Percentiles rank a stretch among this genome's conserved stretches.
Evolutionary conservation across 169 alveolate genomes (phyloP).

Genomic region (Neospora caninum): DNA sequence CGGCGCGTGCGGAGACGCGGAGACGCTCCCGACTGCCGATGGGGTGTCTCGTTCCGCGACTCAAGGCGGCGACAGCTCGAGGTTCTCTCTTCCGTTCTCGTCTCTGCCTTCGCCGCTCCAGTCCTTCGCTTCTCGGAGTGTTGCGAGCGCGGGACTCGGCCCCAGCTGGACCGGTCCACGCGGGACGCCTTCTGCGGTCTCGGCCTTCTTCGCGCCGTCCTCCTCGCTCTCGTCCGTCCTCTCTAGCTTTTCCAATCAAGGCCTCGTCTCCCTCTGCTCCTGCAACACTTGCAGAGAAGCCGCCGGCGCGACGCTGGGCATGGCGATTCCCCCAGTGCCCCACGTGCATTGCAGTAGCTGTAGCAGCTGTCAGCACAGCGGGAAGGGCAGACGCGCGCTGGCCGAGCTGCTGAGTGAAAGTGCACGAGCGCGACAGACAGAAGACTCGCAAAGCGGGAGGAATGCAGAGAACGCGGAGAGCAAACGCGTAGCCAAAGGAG

Average conservation of each 20-base stretch:
- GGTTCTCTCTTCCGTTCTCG: too few species aligned
- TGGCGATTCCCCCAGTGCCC: constrained; percentile 15
- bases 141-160: not conserved
- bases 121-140: not conserved
- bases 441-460: not conserved
- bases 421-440: not conserved
- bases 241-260: not conserved
- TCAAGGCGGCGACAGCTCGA: too few species aligned
- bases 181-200: not conserved
- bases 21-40: too few species aligned
- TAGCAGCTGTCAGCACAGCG: not conserved
- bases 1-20: too few species aligned
- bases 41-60: too few species aligned
- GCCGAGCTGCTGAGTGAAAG: not conserved
- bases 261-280: constrained; percentile 21
- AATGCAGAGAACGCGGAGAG: not conserved
- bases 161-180: not conserved
- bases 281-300: constrained; percentile 37
- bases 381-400: not conserved
- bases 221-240: not conserved
- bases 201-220: not conserved
- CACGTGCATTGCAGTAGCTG: constrained; percentile 47
- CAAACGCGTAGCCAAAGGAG: not conserved
- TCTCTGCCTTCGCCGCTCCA: too few species aligned
- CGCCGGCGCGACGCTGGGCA: not conserved